phyloP scores from a whole-genome alignment of 345 rosid species.

The Raphanus sativus region DNA sequence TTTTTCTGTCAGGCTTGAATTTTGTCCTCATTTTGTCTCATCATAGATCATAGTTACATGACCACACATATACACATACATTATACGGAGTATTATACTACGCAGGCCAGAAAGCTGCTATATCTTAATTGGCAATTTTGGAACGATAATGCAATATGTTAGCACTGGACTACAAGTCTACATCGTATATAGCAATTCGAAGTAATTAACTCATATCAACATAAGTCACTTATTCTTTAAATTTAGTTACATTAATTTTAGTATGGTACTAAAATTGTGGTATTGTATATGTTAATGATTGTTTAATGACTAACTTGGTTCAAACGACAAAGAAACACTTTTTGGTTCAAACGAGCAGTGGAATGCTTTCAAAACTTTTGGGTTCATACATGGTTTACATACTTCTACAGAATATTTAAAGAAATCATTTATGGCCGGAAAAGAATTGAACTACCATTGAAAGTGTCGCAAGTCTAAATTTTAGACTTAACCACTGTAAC shows the following conservation, averaged over 20 bases:
- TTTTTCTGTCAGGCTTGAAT: slow-evolving; percentile 34
- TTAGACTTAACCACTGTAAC: not conserved
- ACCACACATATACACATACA: slow-evolving; percentile 1
- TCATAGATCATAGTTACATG: slow-evolving; percentile 16
- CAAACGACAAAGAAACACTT: not conserved
- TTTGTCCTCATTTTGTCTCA: slow-evolving; percentile 19
- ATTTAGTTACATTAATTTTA: not conserved
- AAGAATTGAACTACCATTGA: not conserved
- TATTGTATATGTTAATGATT: not conserved
- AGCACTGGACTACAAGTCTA: not conserved
- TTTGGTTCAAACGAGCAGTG: not conserved
- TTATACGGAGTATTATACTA: not conserved
- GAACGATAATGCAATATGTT: not conserved
- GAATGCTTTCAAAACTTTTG: not conserved
- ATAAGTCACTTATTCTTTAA: not conserved
- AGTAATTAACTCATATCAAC: not conserved
- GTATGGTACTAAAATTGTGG: not conserved
- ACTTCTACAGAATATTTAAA: not conserved
- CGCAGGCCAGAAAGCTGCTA: slow-evolving; percentile 8
- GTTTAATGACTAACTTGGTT: not conserved
- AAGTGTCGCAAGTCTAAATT: not conserved
- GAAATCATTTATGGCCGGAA: not conserved
- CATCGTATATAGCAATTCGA: not conserved
- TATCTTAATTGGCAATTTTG: not conserved
- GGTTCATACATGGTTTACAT: not conserved